Conservation (phyloP, 2,329 filamentous ascomycete species). For the Bipolaris cookei region DNA sequence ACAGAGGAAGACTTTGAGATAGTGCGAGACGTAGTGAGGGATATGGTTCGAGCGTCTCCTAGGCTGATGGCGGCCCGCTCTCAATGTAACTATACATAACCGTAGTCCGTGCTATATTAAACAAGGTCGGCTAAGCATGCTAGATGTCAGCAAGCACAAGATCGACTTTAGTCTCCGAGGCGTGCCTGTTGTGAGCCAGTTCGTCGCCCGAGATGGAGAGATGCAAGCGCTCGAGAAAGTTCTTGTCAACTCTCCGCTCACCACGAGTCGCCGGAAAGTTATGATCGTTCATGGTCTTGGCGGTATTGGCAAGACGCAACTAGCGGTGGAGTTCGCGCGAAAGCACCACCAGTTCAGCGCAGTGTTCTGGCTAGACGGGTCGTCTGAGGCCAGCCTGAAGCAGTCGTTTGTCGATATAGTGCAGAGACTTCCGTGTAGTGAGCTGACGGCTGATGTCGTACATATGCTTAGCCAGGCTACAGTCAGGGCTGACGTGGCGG, state of each 20-base stretch:
- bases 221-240: slow-evolving; percentile 26
- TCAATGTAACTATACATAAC: too few species aligned
- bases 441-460: slow-evolving; percentile 17
- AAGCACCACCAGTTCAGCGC: slow-evolving; percentile 19
- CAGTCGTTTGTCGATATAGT: slow-evolving; percentile 21
- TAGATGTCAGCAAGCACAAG: too few species aligned
- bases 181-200: too few species aligned
- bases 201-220: slow-evolving; percentile 28
- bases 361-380: slow-evolving; percentile 24
- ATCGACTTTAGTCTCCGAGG: too few species aligned
- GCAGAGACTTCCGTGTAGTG: slow-evolving; percentile 18
- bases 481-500: slow-evolving; percentile 16
- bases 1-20: slow-evolving; percentile 34
- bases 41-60: too few species aligned
- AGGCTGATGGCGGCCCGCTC: too few species aligned
- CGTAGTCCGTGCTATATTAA: too few species aligned
- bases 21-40: slow-evolving; percentile 24
- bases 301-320: too few species aligned
- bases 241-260: slow-evolving; percentile 15
- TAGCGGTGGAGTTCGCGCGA: slow-evolving; percentile 21
- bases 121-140: too few species aligned
- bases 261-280: slow-evolving; percentile 24
- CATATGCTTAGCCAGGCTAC: slow-evolving; percentile 17
- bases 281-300: slow-evolving; percentile 16
- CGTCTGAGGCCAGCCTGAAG: slow-evolving; percentile 20